Base-by-base conservation (phyloP, 2,329 filamentous ascomycete species). In the Huntiella decipiens region DNA sequence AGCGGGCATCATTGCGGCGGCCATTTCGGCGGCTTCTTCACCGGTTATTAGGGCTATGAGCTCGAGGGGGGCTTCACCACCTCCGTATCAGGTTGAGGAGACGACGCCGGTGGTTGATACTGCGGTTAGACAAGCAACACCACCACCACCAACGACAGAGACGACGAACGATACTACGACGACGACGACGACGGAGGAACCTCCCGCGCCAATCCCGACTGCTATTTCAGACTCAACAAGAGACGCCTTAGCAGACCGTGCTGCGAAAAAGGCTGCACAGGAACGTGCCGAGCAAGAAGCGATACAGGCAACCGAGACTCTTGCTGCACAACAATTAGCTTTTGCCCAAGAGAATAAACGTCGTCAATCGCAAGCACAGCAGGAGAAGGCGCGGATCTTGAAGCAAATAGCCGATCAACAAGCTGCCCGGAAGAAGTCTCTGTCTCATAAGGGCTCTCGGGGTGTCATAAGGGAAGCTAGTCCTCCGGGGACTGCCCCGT, bases 1-100 rank as follows among this genome's bases (percentile, higher is more conserved):
- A n/a, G 48, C 48, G 19, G 43, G 44, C 11, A 50, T 50, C 19
- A 46, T 50, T 28, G 48, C 48, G 4, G 48, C 48, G 4, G 48
- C 48, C 12, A 19, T 50, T 16, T 50, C 48, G 8, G 54, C 53
- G 42, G 39, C 56, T 38, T 47, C 51, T 5, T 48, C 50, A 13
- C 31, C 53, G 12, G 43, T 52, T 8, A 43, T 51, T 3, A 38
- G 48, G 28, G 41, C 48, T 13, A 37, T 48, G 7, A 45, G 37
- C 8, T 46, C 53, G 44, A 36, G 50, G 49, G 44, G 46, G 35
- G 45, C 41, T 47, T 50, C n/a, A 16, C 53, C 12, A 28, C 50
- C 39, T 32, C 53, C 36, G 50, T 52, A 11, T 42, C 48, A 35
- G 7, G 22, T 38, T 28, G 16, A 50, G 44, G 11, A 45, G 43